Evolutionary conservation across 129 eudicot genomes (phyloP).

Genomic region (Chrysanthemum lavandulifolium): DNA sequence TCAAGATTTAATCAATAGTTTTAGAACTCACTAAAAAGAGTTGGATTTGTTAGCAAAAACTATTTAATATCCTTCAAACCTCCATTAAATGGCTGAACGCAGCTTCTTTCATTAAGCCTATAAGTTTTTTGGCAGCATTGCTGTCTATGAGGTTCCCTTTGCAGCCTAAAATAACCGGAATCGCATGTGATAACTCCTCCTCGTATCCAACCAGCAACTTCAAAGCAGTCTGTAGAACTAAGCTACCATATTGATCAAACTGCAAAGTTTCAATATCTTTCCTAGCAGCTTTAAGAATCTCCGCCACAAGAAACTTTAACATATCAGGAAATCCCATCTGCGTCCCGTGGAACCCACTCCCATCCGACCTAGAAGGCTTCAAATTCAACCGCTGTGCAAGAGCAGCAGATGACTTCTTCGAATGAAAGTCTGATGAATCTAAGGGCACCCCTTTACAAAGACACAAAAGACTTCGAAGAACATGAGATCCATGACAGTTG

Average conservation of each 20-base stretch:
- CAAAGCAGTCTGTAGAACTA: constrained; percentile 93
- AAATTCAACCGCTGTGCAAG: constrained; percentile 75
- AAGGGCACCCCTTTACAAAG: constrained; percentile 84
- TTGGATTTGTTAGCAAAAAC: not conserved
- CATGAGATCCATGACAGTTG: constrained; percentile 92
- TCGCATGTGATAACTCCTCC: constrained; percentile 47
- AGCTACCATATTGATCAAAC: constrained; percentile 78
- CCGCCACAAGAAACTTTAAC: constrained; percentile 67
- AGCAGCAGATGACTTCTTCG: constrained; percentile 58
- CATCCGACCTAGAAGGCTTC: constrained; percentile 33
- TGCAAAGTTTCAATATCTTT: constrained; percentile 55
- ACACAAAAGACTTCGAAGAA: constrained; percentile 83
- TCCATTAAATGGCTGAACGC: constrained; percentile 97
- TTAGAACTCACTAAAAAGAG: no score
- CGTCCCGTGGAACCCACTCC: constrained; percentile 31
- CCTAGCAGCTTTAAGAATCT: constrained; percentile 57
- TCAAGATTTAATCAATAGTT: not conserved
- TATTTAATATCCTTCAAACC: constrained; percentile 37
- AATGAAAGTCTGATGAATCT: constrained; percentile 73
- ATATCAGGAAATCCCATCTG: constrained; percentile 66
- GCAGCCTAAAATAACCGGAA: constrained; percentile 81
- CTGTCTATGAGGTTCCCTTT: constrained; percentile 42
- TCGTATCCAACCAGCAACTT: constrained; percentile 76
- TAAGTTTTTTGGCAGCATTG: constrained; percentile 41
- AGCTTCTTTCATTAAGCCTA: constrained; percentile 64